phyloP scores from a whole-genome alignment of 805 yeast species.

The Cyberlindnera maclurae region DNA sequence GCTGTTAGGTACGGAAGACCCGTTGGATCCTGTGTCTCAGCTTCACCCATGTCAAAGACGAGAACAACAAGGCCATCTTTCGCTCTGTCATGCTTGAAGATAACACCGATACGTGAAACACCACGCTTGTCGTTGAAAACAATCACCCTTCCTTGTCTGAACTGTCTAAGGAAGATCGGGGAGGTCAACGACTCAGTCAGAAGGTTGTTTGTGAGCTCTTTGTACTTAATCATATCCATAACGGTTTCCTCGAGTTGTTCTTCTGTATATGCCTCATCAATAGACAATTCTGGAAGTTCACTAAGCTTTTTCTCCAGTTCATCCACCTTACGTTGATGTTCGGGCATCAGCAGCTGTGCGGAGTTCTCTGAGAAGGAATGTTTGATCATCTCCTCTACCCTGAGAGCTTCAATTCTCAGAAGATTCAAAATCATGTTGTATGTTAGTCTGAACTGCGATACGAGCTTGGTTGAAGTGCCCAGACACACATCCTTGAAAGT shows the following conservation, averaged over 20 bases:
- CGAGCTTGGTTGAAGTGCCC: slow-evolving; percentile 85
- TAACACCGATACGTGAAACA: slow-evolving; percentile 42
- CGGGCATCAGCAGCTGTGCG: slow-evolving; percentile 78
- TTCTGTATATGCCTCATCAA: slow-evolving; percentile 28
- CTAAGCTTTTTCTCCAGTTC: slow-evolving; percentile 42
- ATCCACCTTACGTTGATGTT: slow-evolving; percentile 64
- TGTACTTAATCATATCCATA: slow-evolving; percentile 38
- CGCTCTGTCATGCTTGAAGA: slow-evolving; percentile 33
- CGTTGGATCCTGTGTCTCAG: slow-evolving; percentile 24
- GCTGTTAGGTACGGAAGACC: slow-evolving; percentile 30
- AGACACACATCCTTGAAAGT: slow-evolving; percentile 74
- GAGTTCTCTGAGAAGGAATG: slow-evolving; percentile 91
- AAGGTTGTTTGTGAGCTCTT: slow-evolving; percentile 36
- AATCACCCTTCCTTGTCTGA: slow-evolving; percentile 50
- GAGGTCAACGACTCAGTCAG: slow-evolving; percentile 40
- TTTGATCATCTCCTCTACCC: slow-evolving; percentile 98
- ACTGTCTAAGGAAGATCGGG: slow-evolving; percentile 39
- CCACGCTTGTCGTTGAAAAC: slow-evolving; percentile 45
- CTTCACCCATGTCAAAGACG: slow-evolving; percentile 37
- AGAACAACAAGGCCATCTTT: slow-evolving; percentile 28
- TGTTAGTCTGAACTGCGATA: slow-evolving; percentile 89
- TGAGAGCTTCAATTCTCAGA: slow-evolving; percentile 85
- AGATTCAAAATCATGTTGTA: slow-evolving; percentile 92
- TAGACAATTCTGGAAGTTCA: slow-evolving; percentile 27
- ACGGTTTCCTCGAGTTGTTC: slow-evolving; percentile 40